A percentile compares a stretch with the other conserved stretches of the same genome.
Conservation (phyloP, 441 rosid genomes). For the Raphanus hybrid region DNA sequence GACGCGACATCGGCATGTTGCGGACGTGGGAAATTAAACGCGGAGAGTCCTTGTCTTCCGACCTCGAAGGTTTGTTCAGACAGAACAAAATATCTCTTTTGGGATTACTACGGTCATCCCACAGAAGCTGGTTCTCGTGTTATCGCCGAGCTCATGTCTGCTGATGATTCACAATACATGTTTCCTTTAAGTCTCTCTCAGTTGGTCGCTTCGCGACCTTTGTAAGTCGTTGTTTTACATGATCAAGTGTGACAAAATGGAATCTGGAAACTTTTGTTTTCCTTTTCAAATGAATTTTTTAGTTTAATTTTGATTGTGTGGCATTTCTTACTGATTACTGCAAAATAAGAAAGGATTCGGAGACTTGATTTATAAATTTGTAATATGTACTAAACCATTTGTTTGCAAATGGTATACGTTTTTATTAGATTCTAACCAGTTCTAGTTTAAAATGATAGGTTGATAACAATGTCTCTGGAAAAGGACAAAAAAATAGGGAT, state of each 20-base stretch:
- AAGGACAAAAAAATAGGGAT: too few species aligned
- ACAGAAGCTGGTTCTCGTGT: conserved; percentile 40
- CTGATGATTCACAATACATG: conserved; percentile 28
- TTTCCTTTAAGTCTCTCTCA: conserved; percentile 39
- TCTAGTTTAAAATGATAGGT: too few species aligned
- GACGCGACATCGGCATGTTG: conserved; percentile 84
- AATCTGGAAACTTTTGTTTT: conserved; percentile 1
- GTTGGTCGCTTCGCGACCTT: conserved; percentile 27
- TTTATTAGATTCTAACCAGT: background rate
- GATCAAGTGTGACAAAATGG: background rate
- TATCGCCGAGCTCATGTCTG: conserved; percentile 21
- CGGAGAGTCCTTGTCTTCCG: conserved; percentile 62
- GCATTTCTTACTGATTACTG: background rate
- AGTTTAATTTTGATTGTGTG: background rate
- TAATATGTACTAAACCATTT: background rate
- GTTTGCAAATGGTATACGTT: background rate
- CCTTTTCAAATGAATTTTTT: background rate
- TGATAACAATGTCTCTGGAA: too few species aligned
- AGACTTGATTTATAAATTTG: background rate
- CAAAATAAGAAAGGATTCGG: background rate
- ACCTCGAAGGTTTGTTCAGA: conserved; percentile 60
- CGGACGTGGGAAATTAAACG: conserved; percentile 69
- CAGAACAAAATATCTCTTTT: conserved; percentile 73
- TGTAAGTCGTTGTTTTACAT: conserved; percentile 6
- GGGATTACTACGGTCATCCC: conserved; percentile 74